These are phyloP conservation scores for Nitzschia putrida DNA, from an alignment of 108 stramenopile genomes.

Conservation along the genomic window DNA sequence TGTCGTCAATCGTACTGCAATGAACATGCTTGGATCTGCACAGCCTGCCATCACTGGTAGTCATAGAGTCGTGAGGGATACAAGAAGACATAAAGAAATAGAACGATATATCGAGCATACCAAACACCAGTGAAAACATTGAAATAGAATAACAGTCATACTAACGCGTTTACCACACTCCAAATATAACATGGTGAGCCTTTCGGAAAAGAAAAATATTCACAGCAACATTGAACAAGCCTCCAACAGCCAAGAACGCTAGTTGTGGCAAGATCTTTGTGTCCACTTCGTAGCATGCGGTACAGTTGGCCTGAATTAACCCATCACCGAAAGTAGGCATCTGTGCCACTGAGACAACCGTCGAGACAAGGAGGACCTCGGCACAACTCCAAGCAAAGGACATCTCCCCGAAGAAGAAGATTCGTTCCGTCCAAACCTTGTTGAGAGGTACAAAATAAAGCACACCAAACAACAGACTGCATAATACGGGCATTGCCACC, in stretches of 20 bases:
- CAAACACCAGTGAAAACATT: background rate
- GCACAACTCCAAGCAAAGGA: slow-evolving; percentile 78
- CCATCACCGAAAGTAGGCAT: slow-evolving; percentile 46
- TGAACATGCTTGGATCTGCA: slow-evolving; percentile 6
- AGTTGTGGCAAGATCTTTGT: slow-evolving; percentile 25
- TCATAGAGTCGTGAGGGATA: background rate
- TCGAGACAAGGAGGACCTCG: slow-evolving; percentile 65
- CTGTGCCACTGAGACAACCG: slow-evolving; percentile 33
- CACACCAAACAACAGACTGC: slow-evolving; percentile 48
- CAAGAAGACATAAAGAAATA: background rate
- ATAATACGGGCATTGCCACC: slow-evolving; percentile 69
- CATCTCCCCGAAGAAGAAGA: slow-evolving; percentile 72
- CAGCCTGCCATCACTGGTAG: slow-evolving; percentile 5
- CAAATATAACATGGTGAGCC: slow-evolving; percentile 21
- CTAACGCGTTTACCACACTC: background rate
- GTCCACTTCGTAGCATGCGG: slow-evolving; percentile 27
- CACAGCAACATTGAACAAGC: slow-evolving; percentile 18
- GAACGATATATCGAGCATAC: background rate
- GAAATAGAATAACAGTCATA: background rate
- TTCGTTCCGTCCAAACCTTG: slow-evolving; percentile 42
- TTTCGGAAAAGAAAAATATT: slow-evolving; percentile 30
- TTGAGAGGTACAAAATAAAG: slow-evolving; percentile 67
- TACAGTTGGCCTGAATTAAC: slow-evolving; percentile 37
- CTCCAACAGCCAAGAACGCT: slow-evolving; percentile 21
- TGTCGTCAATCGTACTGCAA: slow-evolving; percentile 5